phyloP scores from a whole-genome alignment of 805 yeast species.

The Spathaspora arborariae region DNA sequence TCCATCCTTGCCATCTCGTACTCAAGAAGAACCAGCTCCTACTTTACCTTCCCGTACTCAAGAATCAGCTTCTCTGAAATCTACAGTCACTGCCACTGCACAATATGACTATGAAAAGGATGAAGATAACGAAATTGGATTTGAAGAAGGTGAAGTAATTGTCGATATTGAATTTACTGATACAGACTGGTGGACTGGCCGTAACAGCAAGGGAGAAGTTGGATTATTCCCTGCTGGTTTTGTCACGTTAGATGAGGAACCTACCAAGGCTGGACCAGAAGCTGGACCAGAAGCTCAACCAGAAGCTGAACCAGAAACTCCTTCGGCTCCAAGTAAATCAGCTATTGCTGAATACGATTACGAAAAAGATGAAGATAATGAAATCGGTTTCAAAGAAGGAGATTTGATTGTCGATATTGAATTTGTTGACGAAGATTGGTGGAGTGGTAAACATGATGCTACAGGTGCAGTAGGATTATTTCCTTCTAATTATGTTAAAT shows the following conservation, averaged over 20 bases:
- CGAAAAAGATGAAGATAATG: constrained; percentile 91
- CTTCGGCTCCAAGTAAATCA: constrained; percentile 15
- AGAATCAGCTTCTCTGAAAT: constrained; percentile 6
- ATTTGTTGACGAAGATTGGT: constrained; percentile 94
- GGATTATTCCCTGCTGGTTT: constrained; percentile 60
- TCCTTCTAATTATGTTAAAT: constrained; percentile 82
- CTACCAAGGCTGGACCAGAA: too few relatives aligned
- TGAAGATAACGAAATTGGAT: constrained; percentile 71
- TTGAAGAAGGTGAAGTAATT: constrained; percentile 63
- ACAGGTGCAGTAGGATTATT: constrained; percentile 79
- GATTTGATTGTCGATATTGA: constrained; percentile 80
- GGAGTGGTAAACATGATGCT: constrained; percentile 73
- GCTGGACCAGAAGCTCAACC: constrained; percentile 15
- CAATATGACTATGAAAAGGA: constrained; percentile 75
- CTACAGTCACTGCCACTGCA: constrained; percentile 57
- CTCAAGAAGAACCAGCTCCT: constrained; percentile 15
- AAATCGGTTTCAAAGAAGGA: constrained; percentile 78
- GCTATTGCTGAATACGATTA: constrained; percentile 76
- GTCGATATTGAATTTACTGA: constrained; percentile 66
- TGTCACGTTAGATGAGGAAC: constrained; percentile 40
- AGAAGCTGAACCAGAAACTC: constrained; percentile 12
- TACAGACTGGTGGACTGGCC: constrained; percentile 69
- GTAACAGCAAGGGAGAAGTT: constrained; percentile 35
- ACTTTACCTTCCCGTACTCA: constrained; percentile 17
- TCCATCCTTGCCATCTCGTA: constrained; percentile 7